These are phyloP conservation scores for Calonectria fujianensis DNA, from an alignment of 2,329 filamentous ascomycete genomes.

Conservation along the genomic window DNA sequence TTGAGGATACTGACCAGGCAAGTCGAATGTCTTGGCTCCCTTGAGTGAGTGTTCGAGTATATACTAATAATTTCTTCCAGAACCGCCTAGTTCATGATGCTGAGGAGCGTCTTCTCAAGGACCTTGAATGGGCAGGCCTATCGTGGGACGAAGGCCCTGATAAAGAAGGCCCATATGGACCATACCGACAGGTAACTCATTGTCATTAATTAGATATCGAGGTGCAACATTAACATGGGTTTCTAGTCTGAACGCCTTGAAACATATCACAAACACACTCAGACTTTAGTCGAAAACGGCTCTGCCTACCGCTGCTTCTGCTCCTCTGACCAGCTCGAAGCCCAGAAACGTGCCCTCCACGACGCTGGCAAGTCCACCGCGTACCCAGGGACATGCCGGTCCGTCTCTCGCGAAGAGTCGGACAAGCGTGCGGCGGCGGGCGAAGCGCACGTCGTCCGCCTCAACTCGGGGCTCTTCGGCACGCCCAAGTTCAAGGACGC, in stretches of 20 bases:
- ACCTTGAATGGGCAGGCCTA: slow-evolving; percentile 91
- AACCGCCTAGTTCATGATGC: slow-evolving; percentile 88
- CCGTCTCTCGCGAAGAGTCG: slow-evolving; percentile 80
- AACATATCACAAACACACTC: slow-evolving; percentile 82
- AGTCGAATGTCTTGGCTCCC: slow-evolving; percentile 46
- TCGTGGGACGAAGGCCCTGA: slow-evolving; percentile 96
- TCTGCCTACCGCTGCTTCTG: slow-evolving; percentile 97
- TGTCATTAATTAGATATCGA: background rate
- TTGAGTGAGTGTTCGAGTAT: background rate
- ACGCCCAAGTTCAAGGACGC: slow-evolving; percentile 83
- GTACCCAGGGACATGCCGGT: slow-evolving; percentile 81
- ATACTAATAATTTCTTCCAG: slow-evolving; percentile 63
- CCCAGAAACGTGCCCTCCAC: slow-evolving; percentile 78
- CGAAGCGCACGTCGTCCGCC: slow-evolving; percentile 85
- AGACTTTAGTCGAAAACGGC: slow-evolving; percentile 80
- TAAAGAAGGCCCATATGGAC: slow-evolving; percentile 86
- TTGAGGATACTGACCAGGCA: slow-evolving; percentile 97
- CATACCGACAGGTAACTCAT: slow-evolving; percentile 84
- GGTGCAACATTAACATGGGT: background rate
- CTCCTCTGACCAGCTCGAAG: slow-evolving; percentile 80
- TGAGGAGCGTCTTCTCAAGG: slow-evolving; percentile 84
- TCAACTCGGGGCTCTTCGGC: slow-evolving; percentile 74
- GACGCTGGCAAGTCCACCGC: slow-evolving; percentile 66
- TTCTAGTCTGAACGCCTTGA: slow-evolving; percentile 84
- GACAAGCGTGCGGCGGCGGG: slow-evolving; percentile 80